phyloP scores from a whole-genome alignment of 495 filamentous ascomycete genomes.

The Aspergillus haitiensis region DNA sequence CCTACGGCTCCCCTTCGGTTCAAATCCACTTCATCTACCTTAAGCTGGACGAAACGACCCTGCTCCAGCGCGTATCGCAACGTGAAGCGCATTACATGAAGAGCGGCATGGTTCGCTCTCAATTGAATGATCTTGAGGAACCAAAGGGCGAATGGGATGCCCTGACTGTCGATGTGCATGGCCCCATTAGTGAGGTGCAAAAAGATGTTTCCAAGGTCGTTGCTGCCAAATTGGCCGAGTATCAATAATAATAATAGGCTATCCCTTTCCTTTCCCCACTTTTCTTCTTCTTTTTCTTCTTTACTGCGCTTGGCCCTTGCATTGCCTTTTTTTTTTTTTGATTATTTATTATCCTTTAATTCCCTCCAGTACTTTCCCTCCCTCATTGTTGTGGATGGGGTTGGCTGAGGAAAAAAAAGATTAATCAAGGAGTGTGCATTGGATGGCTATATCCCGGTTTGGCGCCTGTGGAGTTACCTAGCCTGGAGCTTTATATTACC shows the following conservation, averaged over 20 bases:
- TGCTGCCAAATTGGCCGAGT: constrained; percentile 35
- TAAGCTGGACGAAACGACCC: constrained; percentile 67
- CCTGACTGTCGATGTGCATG: constrained; percentile 76
- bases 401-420: no score
- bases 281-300: constrained; percentile 23
- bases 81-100: constrained; percentile 95
- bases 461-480: no score
- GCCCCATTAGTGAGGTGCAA: constrained; percentile 64
- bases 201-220: constrained; percentile 61
- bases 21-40: constrained; percentile 94
- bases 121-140: constrained; percentile 81
- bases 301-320: background rate
- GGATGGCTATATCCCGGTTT: no score
- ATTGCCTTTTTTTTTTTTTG: background rate
- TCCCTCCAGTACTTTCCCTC: background rate
- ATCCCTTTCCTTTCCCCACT: constrained; percentile 18
- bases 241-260: constrained; percentile 22
- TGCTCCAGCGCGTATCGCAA: constrained; percentile 69
- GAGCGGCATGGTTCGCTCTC: constrained; percentile 92
- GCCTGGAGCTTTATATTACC: no score
- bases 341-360: constrained; percentile 12
- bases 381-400: background rate
- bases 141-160: constrained; percentile 83
- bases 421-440: no score
- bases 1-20: constrained; percentile 72